Percentiles rank a stretch among this genome's conserved stretches.
These are phyloP conservation scores for Annulohypoxylon maeteangense DNA, from an alignment of 495 filamentous ascomycete genomes.

Conservation along the genomic window DNA sequence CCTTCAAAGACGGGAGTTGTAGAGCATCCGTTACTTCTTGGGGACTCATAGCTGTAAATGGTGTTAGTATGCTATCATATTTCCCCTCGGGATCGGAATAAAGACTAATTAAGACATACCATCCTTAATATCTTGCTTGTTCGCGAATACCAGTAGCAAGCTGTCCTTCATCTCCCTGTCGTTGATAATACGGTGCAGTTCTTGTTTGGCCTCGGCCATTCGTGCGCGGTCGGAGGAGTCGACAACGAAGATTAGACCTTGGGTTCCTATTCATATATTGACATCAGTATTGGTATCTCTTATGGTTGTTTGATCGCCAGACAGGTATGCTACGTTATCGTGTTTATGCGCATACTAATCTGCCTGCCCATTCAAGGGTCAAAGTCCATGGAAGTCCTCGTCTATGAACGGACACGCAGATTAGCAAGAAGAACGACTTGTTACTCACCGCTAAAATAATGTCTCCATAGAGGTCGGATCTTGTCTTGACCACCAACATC, in stretches of 20 bases:
- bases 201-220: conserved; percentile 98
- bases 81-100: not conserved
- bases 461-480: conserved; percentile 98
- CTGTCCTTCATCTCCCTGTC: conserved; percentile 99
- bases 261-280: conserved; percentile 99
- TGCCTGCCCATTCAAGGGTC: not conserved
- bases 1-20: conserved; percentile 83
- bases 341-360: conserved; percentile 91
- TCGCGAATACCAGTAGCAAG: conserved; percentile 97
- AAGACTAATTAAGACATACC: conserved; percentile 64
- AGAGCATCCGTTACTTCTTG: conserved; percentile 87
- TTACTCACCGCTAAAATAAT: conserved; percentile 98
- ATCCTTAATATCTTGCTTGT: conserved; percentile 98
- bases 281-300: conserved; percentile 62
- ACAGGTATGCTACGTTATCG: conserved; percentile 55
- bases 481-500: conserved; percentile 99
- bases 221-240: conserved; percentile 99
- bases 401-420: conserved; percentile 66
- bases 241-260: conserved; percentile 99
- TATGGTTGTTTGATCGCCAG: not conserved
- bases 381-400: not conserved
- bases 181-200: conserved; percentile 99
- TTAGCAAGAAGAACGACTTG: conserved; percentile 99
- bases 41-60: conserved; percentile 77
- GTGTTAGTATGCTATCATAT: conserved; percentile 11